These are phyloP conservation scores for Fusarium anthophilum DNA, from an alignment of 2,329 filamentous ascomycete species.

Conservation along the genomic window DNA sequence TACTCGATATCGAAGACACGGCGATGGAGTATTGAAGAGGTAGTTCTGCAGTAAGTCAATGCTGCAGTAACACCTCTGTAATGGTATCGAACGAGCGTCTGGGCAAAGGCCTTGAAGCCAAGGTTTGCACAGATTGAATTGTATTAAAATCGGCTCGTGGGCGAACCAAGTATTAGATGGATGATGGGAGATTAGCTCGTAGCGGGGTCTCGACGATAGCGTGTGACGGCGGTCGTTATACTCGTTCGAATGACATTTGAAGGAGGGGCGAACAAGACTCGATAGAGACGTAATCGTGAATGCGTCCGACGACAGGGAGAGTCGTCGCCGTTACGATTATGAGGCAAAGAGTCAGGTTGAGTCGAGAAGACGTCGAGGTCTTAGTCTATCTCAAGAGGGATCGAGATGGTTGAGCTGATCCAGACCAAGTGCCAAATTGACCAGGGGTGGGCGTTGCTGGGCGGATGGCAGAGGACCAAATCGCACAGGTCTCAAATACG, in stretches of 20 bases:
- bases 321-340: constrained; percentile 32
- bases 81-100: constrained; percentile 23
- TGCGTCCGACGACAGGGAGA: constrained; percentile 4
- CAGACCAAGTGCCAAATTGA: constrained; percentile 35
- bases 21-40: constrained; percentile 29
- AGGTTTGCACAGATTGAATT: constrained; percentile 1
- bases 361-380: constrained; percentile 26
- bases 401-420: constrained; percentile 32
- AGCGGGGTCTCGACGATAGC: constrained; percentile 40
- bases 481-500: constrained; percentile 32
- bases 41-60: constrained; percentile 46
- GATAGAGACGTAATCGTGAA: constrained; percentile 30
- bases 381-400: constrained; percentile 29
- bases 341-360: constrained; percentile 6
- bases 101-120: constrained; percentile 7
- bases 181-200: constrained; percentile 32
- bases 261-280: constrained; percentile 35
- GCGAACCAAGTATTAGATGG: constrained; percentile 18
- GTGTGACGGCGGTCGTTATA: constrained; percentile 46
- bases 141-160: constrained; percentile 22
- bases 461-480: constrained; percentile 35
- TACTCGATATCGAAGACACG: constrained; percentile 42
- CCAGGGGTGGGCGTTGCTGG: constrained; percentile 40
- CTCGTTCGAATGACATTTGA: constrained; percentile 48
- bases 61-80: constrained; percentile 44